Percentiles rank a stretch among this genome's conserved stretches.
phyloP scores from a whole-genome alignment of 177 flowering plant species.

The Tripterygium wilfordii region DNA sequence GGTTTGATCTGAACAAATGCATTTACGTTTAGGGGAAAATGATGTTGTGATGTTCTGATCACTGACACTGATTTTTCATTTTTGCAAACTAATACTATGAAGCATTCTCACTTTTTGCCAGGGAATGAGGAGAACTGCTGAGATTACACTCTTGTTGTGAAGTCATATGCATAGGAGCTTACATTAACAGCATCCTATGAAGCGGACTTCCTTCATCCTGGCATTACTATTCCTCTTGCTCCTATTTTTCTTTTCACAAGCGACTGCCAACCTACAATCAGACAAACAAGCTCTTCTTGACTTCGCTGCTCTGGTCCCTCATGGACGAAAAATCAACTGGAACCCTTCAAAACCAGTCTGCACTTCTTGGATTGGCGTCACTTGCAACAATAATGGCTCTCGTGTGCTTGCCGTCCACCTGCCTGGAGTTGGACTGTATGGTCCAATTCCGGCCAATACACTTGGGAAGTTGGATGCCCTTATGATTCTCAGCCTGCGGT shows the following conservation, averaged over 20 bases:
- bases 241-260: conserved; percentile 18
- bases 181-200: conserved; percentile 25
- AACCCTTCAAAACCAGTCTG: conserved; percentile 37
- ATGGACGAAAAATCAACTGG: conserved; percentile 67
- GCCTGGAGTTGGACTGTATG: conserved; percentile 70
- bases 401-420: conserved; percentile 48
- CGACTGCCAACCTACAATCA: conserved; percentile 38
- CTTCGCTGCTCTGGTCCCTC: conserved; percentile 49
- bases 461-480: conserved; percentile 53
- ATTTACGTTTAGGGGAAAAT: no score
- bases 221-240: conserved; percentile 12
- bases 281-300: conserved; percentile 66
- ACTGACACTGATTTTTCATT: no score
- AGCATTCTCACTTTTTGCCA: no score
- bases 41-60: no score
- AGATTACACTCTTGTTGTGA: not conserved
- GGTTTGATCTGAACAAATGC: no score
- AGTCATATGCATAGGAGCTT: no score
- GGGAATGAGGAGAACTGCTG: conserved; percentile 13
- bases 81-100: no score
- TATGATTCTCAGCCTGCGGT: conserved; percentile 59
- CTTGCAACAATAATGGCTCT: conserved; percentile 30
- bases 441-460: conserved; percentile 58
- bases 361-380: conserved; percentile 61
- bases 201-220: conserved; percentile 9